A percentile compares a stretch with the other conserved stretches of the same genome.
Evolutionary conservation across 2,329 filamentous ascomycete species (phyloP).

Genomic region (Colletotrichum sp.): DNA sequence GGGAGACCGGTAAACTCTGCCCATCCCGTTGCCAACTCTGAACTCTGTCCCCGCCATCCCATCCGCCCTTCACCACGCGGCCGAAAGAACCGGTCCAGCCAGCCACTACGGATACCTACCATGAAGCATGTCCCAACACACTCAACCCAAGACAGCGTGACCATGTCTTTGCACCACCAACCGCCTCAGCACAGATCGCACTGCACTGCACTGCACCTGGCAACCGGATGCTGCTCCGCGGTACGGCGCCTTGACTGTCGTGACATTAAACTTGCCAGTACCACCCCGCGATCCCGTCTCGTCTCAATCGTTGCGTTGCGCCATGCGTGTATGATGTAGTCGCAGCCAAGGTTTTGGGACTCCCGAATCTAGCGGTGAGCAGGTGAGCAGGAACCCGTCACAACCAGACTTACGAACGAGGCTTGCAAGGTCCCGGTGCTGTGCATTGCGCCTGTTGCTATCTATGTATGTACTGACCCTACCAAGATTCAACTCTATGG

Average conservation of each 20-base stretch:
- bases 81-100: not conserved
- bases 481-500: not conserved
- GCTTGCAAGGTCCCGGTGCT: conserved; percentile 4
- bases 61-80: not conserved
- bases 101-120: not conserved
- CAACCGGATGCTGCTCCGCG: not conserved
- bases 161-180: not conserved
- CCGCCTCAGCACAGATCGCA: not conserved
- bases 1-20: not conserved
- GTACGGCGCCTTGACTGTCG: not conserved
- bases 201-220: not conserved
- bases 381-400: not conserved
- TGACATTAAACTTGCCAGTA: not conserved
- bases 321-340: conserved; percentile 9
- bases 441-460: not conserved
- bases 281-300: not conserved
- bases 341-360: conserved; percentile 11
- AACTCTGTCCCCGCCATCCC: not conserved
- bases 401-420: not conserved
- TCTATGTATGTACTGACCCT: not conserved
- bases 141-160: not conserved
- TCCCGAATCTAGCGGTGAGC: conserved; percentile 12
- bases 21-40: not conserved
- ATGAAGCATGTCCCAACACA: not conserved
- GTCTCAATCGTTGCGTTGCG: not conserved